Base-by-base conservation (phyloP, 179 eudicot species). In the Actinidia polygama region DNA sequence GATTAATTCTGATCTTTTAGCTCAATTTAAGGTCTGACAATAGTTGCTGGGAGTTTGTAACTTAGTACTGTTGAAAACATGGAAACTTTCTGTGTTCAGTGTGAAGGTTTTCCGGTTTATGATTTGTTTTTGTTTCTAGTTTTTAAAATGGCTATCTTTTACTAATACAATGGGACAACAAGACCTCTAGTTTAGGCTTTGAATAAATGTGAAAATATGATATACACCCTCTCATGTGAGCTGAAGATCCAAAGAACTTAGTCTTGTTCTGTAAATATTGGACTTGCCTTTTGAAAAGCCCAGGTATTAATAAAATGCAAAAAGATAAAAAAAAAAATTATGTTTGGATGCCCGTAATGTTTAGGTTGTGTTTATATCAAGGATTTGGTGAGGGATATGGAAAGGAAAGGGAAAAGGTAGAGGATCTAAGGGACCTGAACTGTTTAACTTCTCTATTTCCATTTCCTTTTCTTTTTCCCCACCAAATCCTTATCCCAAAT, bases 171-270 rank as follows among this genome's bases (percentile, higher is more conserved):
- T 10, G 58, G 6, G 15, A 50, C 12, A n/a, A 14, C 10, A 73
- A 73, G 2, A 24, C 50, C 57, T 70, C 24, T 18, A 71, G 54
- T 71, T 46, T 71, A 71, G 75, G 75, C 75, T 49, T 73, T 21
- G 36, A 72, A 8, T 7, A 72, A 72, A 47, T 72, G 23, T 72
- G 73, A 21, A 8, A 49, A 30, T 30, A 30, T n/a, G n/a, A n/a
- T n/a, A n/a, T n/a, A 21, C 76, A 49, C 30, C 51, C 10, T 49
- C 58, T 51, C 36, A 21, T 2, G 7, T 49, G 36, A 49, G 19
- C 58, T 73, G 36, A 53, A 73, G 44, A 40, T 40, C 44, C 44
- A 40, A 40, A 40, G 44, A 3, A 40, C 0, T 40, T 40, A 40
- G 44, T 40, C 44, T 40, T 40, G 44, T 73, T 49, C 50, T 50